Conservation (phyloP, 306 rosid genomes). For the Boehmeria nivea region DNA sequence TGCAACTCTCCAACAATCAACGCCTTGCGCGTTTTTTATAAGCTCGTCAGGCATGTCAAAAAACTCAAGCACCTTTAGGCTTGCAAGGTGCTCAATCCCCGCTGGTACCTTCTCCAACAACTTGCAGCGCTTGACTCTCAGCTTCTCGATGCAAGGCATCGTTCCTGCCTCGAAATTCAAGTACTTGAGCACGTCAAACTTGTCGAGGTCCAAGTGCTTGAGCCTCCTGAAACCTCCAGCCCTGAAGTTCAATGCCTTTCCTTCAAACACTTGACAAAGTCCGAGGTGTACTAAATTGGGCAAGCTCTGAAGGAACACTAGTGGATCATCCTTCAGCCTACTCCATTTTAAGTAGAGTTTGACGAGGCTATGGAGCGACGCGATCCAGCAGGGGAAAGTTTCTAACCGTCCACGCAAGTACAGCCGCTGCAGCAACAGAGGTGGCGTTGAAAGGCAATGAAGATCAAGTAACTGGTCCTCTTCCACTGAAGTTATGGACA, state of each 20-base stretch:
- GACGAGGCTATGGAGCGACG: constrained; percentile 28
- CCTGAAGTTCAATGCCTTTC: constrained; percentile 17
- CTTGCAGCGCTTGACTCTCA: constrained; percentile 21
- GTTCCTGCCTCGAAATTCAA: constrained; percentile 23
- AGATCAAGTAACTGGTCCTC: constrained; percentile 29
- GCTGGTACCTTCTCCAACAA: constrained; percentile 22
- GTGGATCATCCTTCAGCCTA: constrained; percentile 36
- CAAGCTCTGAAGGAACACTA: constrained; percentile 18
- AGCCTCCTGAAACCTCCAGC: constrained; percentile 27
- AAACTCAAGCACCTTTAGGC: constrained; percentile 26
- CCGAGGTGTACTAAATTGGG: constrained; percentile 30
- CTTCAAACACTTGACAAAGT: constrained; percentile 14
- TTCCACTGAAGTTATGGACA: constrained; percentile 23
- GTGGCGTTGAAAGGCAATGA: constrained; percentile 31
- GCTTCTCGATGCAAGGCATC: constrained; percentile 15
- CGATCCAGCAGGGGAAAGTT: constrained; percentile 32
- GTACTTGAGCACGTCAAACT: constrained; percentile 17
- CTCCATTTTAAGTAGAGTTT: constrained; percentile 30
- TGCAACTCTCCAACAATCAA: constrained; percentile 12
- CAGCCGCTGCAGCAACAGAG: constrained; percentile 28
- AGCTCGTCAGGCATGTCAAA: constrained; percentile 26
- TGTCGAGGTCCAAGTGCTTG: constrained; percentile 20
- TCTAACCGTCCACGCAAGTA: constrained; percentile 33
- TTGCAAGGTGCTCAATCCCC: constrained; percentile 24
- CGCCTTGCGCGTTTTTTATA: constrained; percentile 12